Percentiles rank a stretch among this genome's conserved stretches.
These are phyloP conservation scores for Adansonia gregorii DNA, from an alignment of 441 rosid species.

Conservation along the genomic window DNA sequence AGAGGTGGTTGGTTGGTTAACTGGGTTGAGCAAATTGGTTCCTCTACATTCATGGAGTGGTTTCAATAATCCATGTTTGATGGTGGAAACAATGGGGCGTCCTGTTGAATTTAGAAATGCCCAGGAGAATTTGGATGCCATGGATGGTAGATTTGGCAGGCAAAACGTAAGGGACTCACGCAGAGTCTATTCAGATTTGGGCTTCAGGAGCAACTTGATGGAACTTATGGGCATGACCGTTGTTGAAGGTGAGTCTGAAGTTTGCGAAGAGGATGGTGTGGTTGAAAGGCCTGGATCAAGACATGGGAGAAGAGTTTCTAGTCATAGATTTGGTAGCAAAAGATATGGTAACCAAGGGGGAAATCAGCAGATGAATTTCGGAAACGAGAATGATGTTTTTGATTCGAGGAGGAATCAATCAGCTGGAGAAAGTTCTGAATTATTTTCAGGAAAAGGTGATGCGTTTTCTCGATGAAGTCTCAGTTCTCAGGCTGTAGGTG, in stretches of 20 bases:
- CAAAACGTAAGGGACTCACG: constrained; percentile 42
- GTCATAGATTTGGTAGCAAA: constrained; percentile 49
- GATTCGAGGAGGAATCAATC: constrained; percentile 40
- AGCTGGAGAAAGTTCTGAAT: constrained; percentile 39
- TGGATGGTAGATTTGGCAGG: constrained; percentile 37
- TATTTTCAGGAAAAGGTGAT: constrained; percentile 32
- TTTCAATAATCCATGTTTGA: constrained; percentile 89
- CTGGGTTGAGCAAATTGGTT: constrained; percentile 66
- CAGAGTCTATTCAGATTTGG: constrained; percentile 73
- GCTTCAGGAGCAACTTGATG: constrained; percentile 70
- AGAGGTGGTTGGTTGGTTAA: constrained; percentile 81
- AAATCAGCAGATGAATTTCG: constrained; percentile 24
- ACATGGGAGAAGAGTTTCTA: constrained; percentile 33
- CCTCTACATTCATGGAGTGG: constrained; percentile 90
- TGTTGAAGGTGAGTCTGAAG: constrained; percentile 43
- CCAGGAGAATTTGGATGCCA: constrained; percentile 40
- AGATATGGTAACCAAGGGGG: constrained; percentile 39
- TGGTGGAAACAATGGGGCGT: constrained; percentile 86
- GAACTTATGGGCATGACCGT: constrained; percentile 57
- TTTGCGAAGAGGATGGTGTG: background rate
- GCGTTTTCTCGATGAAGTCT: constrained; percentile 27
- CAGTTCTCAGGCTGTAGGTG: constrained; percentile 28
- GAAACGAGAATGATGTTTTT: constrained; percentile 29
- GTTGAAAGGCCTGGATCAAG: constrained; percentile 27
- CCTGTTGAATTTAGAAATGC: constrained; percentile 57